Evolutionary conservation across 179 eudicot species (phyloP).

Genomic region (Nepenthes alata): DNA sequence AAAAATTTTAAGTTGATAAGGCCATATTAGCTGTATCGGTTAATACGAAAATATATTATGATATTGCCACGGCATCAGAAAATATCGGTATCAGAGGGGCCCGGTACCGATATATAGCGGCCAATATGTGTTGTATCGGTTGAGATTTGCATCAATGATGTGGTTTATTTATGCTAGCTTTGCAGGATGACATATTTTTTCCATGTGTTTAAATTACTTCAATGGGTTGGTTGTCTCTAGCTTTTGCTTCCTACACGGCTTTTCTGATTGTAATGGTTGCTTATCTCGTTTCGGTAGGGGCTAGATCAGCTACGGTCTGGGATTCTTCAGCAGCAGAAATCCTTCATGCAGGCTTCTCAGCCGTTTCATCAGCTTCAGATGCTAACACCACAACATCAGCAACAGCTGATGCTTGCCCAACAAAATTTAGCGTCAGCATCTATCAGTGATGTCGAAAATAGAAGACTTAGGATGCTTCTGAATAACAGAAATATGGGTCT

Average conservation of each 20-base stretch:
- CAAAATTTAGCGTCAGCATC: constrained; percentile 20
- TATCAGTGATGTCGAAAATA: constrained; percentile 34
- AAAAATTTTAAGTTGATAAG: too few relatives aligned
- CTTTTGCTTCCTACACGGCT: background rate
- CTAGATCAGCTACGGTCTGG: constrained; percentile 55
- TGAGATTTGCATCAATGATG: too few relatives aligned
- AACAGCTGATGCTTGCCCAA: constrained; percentile 62
- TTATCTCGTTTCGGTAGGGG: constrained; percentile 24
- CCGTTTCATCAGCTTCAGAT: constrained; percentile 63
- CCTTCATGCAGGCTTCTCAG: constrained; percentile 65
- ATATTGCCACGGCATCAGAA: too few relatives aligned
- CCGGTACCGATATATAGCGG: too few relatives aligned
- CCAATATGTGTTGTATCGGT: too few relatives aligned
- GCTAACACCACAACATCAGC: constrained; percentile 75
- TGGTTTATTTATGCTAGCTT: too few relatives aligned
- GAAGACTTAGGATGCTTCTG: constrained; percentile 58
- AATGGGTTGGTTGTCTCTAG: too few relatives aligned
- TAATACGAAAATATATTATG: too few relatives aligned
- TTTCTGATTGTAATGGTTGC: background rate
- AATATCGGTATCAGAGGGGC: too few relatives aligned
- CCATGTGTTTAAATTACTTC: too few relatives aligned
- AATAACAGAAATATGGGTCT: constrained; percentile 37
- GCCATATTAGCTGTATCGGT: too few relatives aligned
- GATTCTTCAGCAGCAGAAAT: constrained; percentile 66
- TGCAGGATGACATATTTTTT: too few relatives aligned